Evolutionary conservation across 805 yeast genomes (phyloP).

Genomic region (Sugiyamaella americana): DNA sequence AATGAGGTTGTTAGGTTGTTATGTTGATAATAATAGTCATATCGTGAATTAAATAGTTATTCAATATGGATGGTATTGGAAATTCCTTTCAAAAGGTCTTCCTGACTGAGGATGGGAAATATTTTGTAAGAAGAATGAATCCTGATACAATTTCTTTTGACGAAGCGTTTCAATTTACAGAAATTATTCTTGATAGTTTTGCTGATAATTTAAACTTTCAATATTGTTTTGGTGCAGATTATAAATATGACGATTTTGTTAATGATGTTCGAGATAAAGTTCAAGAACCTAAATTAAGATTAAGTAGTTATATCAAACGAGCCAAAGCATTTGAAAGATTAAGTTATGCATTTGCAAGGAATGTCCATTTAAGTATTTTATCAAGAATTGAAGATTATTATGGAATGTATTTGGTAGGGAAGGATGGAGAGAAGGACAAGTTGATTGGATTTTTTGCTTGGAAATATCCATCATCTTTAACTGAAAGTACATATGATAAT

Average conservation of each 20-base stretch:
- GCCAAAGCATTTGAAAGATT: slow-evolving; percentile 8
- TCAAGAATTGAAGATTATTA: neutral
- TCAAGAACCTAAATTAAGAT: slow-evolving; percentile 12
- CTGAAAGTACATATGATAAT: neutral
- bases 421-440: slow-evolving; percentile 2
- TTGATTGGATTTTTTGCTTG: slow-evolving; percentile 11
- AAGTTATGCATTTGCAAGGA: slow-evolving; percentile 10
- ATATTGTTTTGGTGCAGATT: slow-evolving; percentile 11
- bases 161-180: slow-evolving; percentile 5
- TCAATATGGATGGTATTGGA: no score
- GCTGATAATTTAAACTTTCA: slow-evolving; percentile 9
- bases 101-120: neutral
- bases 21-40: no score
- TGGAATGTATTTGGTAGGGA: slow-evolving; percentile 5
- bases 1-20: no score
- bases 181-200: slow-evolving; percentile 11
- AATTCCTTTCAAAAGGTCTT: neutral
- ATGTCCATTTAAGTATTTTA: neutral
- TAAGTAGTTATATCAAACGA: slow-evolving; percentile 5
- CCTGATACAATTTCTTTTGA: slow-evolving; percentile 5
- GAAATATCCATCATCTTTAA: slow-evolving; percentile 9
- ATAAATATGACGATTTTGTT: slow-evolving; percentile 4
- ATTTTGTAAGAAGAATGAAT: slow-evolving; percentile 1
- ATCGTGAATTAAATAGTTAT: no score
- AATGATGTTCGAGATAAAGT: slow-evolving; percentile 4